A percentile compares a stretch with the other conserved stretches of the same genome.
These are phyloP conservation scores for Carex parvula DNA, from an alignment of 176 grass and related monocot species.

Conservation along the genomic window DNA sequence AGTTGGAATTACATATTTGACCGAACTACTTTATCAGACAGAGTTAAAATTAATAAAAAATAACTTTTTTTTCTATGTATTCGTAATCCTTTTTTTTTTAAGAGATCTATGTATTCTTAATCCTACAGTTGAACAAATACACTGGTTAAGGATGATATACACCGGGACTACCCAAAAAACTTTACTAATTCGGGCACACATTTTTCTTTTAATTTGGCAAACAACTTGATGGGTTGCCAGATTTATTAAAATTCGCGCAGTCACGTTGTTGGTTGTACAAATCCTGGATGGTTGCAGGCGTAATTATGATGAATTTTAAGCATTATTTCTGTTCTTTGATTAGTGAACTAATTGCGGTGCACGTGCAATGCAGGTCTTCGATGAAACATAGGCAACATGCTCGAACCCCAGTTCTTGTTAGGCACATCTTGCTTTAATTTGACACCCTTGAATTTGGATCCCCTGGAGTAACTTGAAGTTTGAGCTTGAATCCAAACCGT, in stretches of 20 bases:
- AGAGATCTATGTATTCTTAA: background rate
- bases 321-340: background rate
- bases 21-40: no score
- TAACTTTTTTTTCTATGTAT: no score
- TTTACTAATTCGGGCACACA: background rate
- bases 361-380: background rate
- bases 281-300: background rate
- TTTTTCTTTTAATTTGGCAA: background rate
- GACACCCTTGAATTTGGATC: background rate
- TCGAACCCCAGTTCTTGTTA: background rate
- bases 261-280: conserved; percentile 18
- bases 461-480: no score
- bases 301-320: background rate
- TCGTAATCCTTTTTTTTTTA: no score
- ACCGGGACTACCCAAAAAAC: background rate
- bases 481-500: no score
- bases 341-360: conserved; percentile 14
- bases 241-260: background rate
- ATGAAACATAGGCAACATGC: background rate
- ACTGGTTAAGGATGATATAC: background rate
- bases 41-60: no score
- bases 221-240: background rate
- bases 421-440: background rate
- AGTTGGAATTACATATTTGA: no score
- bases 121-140: background rate